Percentiles rank a stretch among this genome's conserved stretches.
Evolutionary conservation across 768 basidiomycete genomes (phyloP).

Genomic region (Strobilomyces echinocephalus): DNA sequence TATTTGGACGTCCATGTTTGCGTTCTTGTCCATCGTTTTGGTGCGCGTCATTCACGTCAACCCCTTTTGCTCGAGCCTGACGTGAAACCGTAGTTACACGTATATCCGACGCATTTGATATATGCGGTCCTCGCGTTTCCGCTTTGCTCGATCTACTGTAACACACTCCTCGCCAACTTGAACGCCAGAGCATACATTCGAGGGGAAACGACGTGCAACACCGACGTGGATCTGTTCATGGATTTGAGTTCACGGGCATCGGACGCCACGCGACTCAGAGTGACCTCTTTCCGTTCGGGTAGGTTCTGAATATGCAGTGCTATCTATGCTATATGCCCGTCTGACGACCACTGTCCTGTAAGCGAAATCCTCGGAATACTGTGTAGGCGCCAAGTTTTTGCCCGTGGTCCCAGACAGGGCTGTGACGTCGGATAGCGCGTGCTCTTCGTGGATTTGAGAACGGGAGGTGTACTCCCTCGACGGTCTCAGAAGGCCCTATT

Average conservation of each 20-base stretch:
- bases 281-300: neutral
- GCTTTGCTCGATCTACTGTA: constrained; percentile 3
- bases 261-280: neutral
- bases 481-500: neutral
- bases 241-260: neutral
- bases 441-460: neutral
- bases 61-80: neutral
- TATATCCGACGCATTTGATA: neutral
- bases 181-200: neutral
- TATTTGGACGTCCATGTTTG: constrained; percentile 47
- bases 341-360: neutral
- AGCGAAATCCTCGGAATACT: neutral
- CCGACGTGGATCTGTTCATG: neutral
- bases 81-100: neutral
- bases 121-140: neutral
- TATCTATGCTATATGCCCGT: neutral
- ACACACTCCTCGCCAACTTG: constrained; percentile 2
- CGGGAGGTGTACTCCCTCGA: neutral
- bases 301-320: neutral
- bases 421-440: neutral
- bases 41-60: neutral
- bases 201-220: neutral
- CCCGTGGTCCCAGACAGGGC: neutral
- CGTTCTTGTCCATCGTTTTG: constrained; percentile 34
- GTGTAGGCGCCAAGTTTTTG: neutral